Conservation (phyloP, 2,329 filamentous ascomycete genomes). For the Ophiostoma sp. region DNA sequence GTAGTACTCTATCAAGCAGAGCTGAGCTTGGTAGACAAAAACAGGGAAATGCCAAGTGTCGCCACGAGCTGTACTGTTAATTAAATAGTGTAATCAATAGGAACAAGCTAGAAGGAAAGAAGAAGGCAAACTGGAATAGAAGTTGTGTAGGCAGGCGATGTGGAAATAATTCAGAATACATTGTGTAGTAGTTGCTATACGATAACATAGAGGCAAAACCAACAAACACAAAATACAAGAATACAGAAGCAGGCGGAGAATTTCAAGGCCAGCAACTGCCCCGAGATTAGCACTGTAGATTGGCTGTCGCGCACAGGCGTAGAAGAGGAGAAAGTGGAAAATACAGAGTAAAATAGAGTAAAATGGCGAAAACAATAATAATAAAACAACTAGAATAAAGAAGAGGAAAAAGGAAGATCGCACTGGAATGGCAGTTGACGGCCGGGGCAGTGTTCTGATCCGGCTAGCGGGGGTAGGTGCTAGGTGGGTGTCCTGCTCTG, state of each 20-base stretch:
- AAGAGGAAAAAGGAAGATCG: constrained; percentile 23
- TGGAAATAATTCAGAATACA: neutral
- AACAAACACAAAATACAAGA: neutral
- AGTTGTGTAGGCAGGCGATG: neutral
- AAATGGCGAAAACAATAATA: neutral
- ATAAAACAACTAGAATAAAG: neutral
- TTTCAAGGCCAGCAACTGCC: constrained; percentile 6
- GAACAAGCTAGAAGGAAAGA: constrained; percentile 11
- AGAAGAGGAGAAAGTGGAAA: constrained; percentile 4
- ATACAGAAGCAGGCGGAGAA: neutral
- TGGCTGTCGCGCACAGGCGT: constrained; percentile 4
- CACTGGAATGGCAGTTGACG: neutral
- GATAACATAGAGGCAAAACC: no score
- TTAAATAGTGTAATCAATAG: neutral
- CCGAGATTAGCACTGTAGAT: constrained; percentile 11
- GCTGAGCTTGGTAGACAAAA: neutral
- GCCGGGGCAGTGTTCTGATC: constrained; percentile 7
- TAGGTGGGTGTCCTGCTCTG: neutral
- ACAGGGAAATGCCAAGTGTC: neutral
- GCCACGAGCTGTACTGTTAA: neutral
- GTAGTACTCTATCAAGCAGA: no score
- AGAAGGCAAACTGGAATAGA: constrained; percentile 12
- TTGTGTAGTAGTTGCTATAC: no score
- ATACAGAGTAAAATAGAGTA: no score
- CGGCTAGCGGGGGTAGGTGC: constrained; percentile 6